Conservation (phyloP, 495 filamentous ascomycete species). For the Trichoderma gamsii region DNA sequence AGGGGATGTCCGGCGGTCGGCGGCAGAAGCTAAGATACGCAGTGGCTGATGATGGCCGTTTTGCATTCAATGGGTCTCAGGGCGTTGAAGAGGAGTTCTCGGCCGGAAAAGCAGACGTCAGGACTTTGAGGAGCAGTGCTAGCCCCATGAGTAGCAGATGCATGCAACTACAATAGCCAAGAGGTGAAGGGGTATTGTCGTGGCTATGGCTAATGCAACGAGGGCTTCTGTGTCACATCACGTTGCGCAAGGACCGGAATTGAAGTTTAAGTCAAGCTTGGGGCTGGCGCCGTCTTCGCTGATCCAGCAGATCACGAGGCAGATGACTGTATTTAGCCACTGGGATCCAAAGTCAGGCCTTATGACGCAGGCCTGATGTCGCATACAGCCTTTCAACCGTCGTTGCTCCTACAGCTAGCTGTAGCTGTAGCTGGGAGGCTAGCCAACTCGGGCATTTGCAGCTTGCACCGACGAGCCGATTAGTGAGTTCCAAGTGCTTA, state of each 20-base stretch:
- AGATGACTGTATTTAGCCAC: constrained; percentile 7
- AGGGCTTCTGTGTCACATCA: not conserved
- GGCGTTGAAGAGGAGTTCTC: not conserved
- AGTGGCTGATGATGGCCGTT: not conserved
- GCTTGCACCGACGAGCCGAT: too few relatives aligned
- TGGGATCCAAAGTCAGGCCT: not conserved
- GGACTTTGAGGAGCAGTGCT: not conserved
- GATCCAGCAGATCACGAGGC: constrained; percentile 9
- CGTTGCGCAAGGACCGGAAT: not conserved
- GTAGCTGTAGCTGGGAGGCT: not conserved
- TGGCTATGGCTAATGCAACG: not conserved
- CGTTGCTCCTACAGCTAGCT: not conserved
- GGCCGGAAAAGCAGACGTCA: not conserved
- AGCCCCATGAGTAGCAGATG: not conserved
- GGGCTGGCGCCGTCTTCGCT: not conserved
- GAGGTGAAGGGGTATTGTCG: not conserved
- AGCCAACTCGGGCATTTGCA: not conserved
- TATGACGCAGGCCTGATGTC: constrained; percentile 11
- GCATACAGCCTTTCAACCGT: not conserved
- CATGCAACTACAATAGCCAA: not conserved
- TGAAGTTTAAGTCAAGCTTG: not conserved
- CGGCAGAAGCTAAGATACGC: not conserved
- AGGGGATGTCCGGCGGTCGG: constrained; percentile 12
- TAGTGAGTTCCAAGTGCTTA: too few relatives aligned
- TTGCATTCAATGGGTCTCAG: not conserved